Evolutionary conservation across 257 asterid genomes (phyloP), one percentile per base, ranked within the genome.

Genomic region (Osmanthus fragrans): DNA sequence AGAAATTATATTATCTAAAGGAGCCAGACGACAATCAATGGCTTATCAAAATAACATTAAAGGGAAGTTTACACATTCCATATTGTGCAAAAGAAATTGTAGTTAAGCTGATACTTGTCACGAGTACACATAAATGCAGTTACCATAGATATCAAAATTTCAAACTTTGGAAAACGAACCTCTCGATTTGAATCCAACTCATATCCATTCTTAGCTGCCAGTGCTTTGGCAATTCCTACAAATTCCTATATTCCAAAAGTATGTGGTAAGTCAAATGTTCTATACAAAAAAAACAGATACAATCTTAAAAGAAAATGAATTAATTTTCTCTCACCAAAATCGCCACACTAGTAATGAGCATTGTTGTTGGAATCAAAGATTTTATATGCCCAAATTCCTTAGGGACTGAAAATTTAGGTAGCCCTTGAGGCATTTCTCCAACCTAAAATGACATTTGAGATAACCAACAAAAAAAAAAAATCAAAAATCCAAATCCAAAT

Each of bases 271-370:
- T 19, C 54, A 36, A 63, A 63, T 69, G 63, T 37, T 76, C 71
- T 39, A 37, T 36, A n/a, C 58, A 15, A 68, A 76, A 19, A 67
- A 63, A 7, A 37, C 65, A 71, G 60, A 40, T 30, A 72, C 78
- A 32, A 72, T 81, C 77, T 32, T 13, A 34, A 36, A 72, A 72
- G 63, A 70, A 45, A 54, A 72, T 70, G 82, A 65, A 58, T 16
- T 76, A 42, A 67, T 71, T 70, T 77, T 76, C 79, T 77, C 90
- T 85, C 86, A 96, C 99, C 94, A 96, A 89, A 82, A 96, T 96
- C 74, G 99, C 99, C 81, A 96, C 99, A 2, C 99, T 98, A 78
- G 99, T 96, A 83, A 96, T 96, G 85, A 96, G 99, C 70, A 92
- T 40, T 68, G 99, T 89, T 70, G 98, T 96, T 39, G 98, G 93